These are phyloP conservation scores for Omphalea diandra DNA, from an alignment of 441 rosid genomes.

Conservation along the genomic window DNA sequence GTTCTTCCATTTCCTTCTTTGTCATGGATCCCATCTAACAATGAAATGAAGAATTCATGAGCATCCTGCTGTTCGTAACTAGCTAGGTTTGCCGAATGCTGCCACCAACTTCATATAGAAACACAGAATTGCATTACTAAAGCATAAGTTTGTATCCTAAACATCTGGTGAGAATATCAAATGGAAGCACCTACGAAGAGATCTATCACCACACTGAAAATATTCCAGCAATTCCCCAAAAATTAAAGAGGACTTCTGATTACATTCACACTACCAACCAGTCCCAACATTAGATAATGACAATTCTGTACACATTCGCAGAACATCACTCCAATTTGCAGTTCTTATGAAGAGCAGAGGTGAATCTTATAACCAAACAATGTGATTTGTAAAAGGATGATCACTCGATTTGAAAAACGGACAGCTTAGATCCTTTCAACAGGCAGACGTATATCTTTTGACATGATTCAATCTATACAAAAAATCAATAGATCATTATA, in stretches of 20 bases:
- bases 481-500: constrained; percentile 17
- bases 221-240: constrained; percentile 11
- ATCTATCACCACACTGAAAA: constrained; percentile 17
- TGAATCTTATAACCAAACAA: constrained; percentile 20
- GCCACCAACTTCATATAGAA: constrained; percentile 82
- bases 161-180: constrained; percentile 16
- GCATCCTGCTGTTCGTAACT: constrained; percentile 87
- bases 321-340: neutral
- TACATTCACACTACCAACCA: neutral
- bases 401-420: neutral
- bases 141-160: constrained; percentile 27
- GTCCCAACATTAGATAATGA: constrained; percentile 2
- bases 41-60: constrained; percentile 84
- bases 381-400: constrained; percentile 5
- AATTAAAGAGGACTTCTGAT: constrained; percentile 12
- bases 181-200: constrained; percentile 19
- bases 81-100: constrained; percentile 73
- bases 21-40: constrained; percentile 79
- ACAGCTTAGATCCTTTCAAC: constrained; percentile 13
- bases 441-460: constrained; percentile 8
- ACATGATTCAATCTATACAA: constrained; percentile 16
- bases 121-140: constrained; percentile 37
- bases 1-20: constrained; percentile 51
- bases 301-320: neutral
- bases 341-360: neutral